Base-by-base conservation (phyloP, 2,329 filamentous ascomycete species). In the Trichoderma sp. region DNA sequence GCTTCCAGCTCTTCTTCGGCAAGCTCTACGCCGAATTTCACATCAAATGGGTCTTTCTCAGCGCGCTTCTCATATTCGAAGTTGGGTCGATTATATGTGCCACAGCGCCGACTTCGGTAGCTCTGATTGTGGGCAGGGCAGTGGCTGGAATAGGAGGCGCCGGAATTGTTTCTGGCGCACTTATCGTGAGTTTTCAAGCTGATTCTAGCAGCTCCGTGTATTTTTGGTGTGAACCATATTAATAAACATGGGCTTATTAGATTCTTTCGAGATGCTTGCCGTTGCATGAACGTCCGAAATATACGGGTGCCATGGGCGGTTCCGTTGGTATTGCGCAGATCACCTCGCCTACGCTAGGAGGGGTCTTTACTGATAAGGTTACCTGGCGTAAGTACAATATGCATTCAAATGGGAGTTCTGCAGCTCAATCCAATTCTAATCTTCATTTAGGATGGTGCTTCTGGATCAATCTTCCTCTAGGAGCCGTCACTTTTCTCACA, bases 71-170 rank as follows among this genome's bases (percentile, higher is more conserved):
- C 52, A 29, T 80, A 0, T 80, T 80, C 40, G 76, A 79, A 31
- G 8, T 77, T 14, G 85, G 85, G 1, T 84, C 81, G 13, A 73
- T 85, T 1, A 78, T 87, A 19, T 87, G 85, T 68, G 85, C 73
- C 73, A 29, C 81, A 74, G 82, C 84, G 0, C 78, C 74, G 0
- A 83, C 77, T n/a, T 83, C 81, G 0, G 75, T 75, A 1, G 81
- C 83, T 77, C 78, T 87, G 56, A 87, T 87, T 67, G 74, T 85
- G 7, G 85, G 85, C 0, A 78, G 85, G 31, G 83, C 83, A 0
- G 73, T 87, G 5, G 81, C 84, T 0, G 85, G 85, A 0, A 75
- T 81, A 2, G 85, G 85, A 1, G 78, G 78, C 5, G 80, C 83
- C 11, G 85, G 81, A 0, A 75, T 86, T 5, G 80, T 40, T 19